Evolutionary conservation across 768 basidiomycete genomes (phyloP), one percentile per base, ranked within the genome.

Genomic region (Tephrocybe sp.): DNA sequence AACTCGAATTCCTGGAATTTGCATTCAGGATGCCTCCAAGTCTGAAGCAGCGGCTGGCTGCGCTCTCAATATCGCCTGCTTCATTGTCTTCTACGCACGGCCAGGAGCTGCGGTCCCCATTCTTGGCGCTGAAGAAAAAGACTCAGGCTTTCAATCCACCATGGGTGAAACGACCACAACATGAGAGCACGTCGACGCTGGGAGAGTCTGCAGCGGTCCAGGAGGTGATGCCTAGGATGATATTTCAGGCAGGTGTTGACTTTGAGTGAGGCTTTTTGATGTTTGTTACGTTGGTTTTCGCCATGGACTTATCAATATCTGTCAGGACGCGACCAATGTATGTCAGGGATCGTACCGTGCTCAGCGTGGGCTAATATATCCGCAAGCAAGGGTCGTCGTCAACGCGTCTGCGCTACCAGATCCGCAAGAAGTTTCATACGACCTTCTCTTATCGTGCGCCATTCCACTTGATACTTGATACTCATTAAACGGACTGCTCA

Each of bases 211-310:
- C 83, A 33, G 73, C 81, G 53, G 66, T 90, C 11, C 84, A 88
- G 55, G 79, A 84, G 14, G 78, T 87, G 24, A 79, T 93, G 73
- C 63, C 71, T 33, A 82, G 74, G 65, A 74, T 93, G 70, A 90
- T 93, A 39, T 92, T 88, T 60, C 91, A 92, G 64, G 92, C 92
- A 38, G 92, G 92, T 2, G 87, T 92, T 51, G 92, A 94, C 70
- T 93, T 83, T 57, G 90, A 93, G 92, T 94, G 59, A 63, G 86
- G 76, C 17, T 26, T 9, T 30, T 9, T 39, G 38, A 5, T 11
- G 28, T 30, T 30, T 30, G 11, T 30, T 11, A 30, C n/a, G n/a
- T n/a, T n/a, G n/a, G n/a, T n/a, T n/a, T n/a, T n/a, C n/a, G n/a
- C n/a, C n/a, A n/a, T n/a, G n/a, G 28, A 30, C 10, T 18, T 20